Base-by-base conservation (phyloP, 208 protist genomes). In the Crithidia fasciculata region DNA sequence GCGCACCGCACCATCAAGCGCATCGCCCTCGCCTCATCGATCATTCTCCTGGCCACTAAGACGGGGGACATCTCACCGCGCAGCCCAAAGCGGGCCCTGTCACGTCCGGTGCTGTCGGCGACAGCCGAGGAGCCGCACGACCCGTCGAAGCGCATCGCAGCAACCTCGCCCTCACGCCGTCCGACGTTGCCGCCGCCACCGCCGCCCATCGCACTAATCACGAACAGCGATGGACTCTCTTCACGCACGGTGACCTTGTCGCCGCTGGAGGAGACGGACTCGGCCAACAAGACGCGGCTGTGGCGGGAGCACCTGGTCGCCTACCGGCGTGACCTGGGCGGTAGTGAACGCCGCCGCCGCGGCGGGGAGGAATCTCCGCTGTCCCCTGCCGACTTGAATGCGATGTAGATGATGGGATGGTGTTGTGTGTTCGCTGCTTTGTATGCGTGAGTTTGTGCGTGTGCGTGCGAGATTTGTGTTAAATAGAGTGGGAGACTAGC, bases 21-120 rank as follows among this genome's bases (percentile, higher is more conserved):
- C 43, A 88, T 95, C 52, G 90, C 90, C 2, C 65, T 88, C 28
- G 86, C 86, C 15, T 92, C 90, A 40, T 81, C 75, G 19, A 78
- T 87, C n/a, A 78, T 88, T 6, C 71, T 93, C 15, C 61, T 84
- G 59, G 69, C 56, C 36, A 81, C 80, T 4, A 55, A 69, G 44
- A 55, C 3, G 15, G 54, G 59, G 4, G 67, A 69, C 55, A n/a
- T 40, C 37, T 50, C 67, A 36, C 67, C 43, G 8, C 37, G 45
- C 18, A 63, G 61, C 36, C 28, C 67, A 8, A 53, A 16, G 18
- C 18, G 41, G 3, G 0, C 19, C 10, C 41, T 16, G 67, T 16
- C 60, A 13, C 52, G 61, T 2, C 66, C 74, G 41, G 67, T 74
- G 16, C 43, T 69, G 8, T 79, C 74, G 10, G 52, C 74, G 44